Evolutionary conservation across 163 green algal genomes (phyloP).

Genomic region (Botryococcus braunii): DNA sequence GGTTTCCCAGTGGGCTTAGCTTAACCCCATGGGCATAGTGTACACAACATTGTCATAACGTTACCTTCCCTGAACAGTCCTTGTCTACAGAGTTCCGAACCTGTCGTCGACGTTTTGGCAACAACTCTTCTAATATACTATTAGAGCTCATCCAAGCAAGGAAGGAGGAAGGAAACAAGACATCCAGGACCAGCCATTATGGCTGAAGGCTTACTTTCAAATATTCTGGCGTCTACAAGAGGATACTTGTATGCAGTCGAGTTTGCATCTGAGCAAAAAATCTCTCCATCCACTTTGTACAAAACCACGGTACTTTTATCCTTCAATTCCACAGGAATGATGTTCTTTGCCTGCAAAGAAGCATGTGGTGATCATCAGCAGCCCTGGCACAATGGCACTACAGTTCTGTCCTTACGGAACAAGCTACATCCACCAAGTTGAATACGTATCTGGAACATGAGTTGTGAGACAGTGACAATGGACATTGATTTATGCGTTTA

Average conservation of each 20-base stretch:
- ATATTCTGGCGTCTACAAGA: conserved; percentile 27
- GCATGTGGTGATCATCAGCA: too few species aligned
- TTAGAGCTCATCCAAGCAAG: neutral
- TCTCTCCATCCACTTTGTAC: conserved; percentile 26
- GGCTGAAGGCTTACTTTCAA: conserved; percentile 6
- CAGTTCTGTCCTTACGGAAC: too few species aligned
- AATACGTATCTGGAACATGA: too few species aligned
- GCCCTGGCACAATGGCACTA: too few species aligned
- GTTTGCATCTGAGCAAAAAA: conserved; percentile 42
- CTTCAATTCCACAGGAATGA: conserved; percentile 29
- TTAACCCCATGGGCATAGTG: too few species aligned
- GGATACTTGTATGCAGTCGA: conserved; percentile 40
- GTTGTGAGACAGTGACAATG: too few species aligned
- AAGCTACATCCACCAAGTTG: too few species aligned
- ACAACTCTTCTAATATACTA: neutral
- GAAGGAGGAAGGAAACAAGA: neutral
- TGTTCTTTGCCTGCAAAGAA: too few species aligned
- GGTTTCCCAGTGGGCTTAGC: too few species aligned
- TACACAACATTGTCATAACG: neutral
- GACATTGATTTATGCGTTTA: too few species aligned
- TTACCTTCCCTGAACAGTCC: neutral
- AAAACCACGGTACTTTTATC: conserved; percentile 28
- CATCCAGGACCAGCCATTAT: neutral
- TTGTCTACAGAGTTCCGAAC: too few species aligned
- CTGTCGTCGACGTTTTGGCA: neutral